A percentile compares a stretch with the other conserved stretches of the same genome.
Evolutionary conservation across 2,329 filamentous ascomycete genomes (phyloP).

Genomic region (Sodiomyces alkalinus): DNA sequence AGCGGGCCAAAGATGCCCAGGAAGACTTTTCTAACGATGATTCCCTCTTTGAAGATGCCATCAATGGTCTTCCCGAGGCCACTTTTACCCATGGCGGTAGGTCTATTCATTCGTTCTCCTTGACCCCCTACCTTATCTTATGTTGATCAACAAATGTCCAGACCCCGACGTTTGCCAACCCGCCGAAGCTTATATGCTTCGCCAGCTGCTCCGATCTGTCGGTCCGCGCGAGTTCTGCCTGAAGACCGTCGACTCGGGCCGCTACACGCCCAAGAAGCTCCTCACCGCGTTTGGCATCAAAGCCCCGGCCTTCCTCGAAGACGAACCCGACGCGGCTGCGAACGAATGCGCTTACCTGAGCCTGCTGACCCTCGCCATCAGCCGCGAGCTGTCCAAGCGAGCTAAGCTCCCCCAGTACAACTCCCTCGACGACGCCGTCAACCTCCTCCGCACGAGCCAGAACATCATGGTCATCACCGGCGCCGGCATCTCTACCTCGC

Average conservation of each 20-base stretch:
- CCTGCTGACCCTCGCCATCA: slow-evolving; percentile 62
- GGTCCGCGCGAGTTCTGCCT: slow-evolving; percentile 68
- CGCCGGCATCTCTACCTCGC: slow-evolving; percentile 88
- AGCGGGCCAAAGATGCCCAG: slow-evolving; percentile 32
- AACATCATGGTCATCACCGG: slow-evolving; percentile 93
- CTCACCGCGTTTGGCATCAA: slow-evolving; percentile 74
- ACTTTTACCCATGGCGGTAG: slow-evolving; percentile 29
- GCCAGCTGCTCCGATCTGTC: slow-evolving; percentile 55
- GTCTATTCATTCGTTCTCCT: slow-evolving; percentile 14
- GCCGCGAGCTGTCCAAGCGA: slow-evolving; percentile 66
- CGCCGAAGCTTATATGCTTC: slow-evolving; percentile 53
- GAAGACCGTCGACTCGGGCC: slow-evolving; percentile 52
- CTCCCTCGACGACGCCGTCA: slow-evolving; percentile 73
- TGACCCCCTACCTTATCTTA: slow-evolving; percentile 4
- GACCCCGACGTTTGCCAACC: slow-evolving; percentile 43
- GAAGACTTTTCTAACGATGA: slow-evolving; percentile 45
- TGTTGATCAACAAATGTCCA: slow-evolving; percentile 1
- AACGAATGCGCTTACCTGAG: slow-evolving; percentile 63
- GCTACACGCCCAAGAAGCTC: slow-evolving; percentile 65
- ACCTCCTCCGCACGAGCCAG: slow-evolving; percentile 53
- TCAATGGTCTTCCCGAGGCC: slow-evolving; percentile 40
- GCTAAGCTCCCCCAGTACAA: slow-evolving; percentile 70
- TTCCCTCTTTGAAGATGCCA: slow-evolving; percentile 46
- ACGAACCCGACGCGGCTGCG: slow-evolving; percentile 26
- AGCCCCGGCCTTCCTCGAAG: slow-evolving; percentile 59